These are phyloP conservation scores for Ophiostoma triangulosporum DNA, from an alignment of 2,329 filamentous ascomycete species.

Conservation along the genomic window DNA sequence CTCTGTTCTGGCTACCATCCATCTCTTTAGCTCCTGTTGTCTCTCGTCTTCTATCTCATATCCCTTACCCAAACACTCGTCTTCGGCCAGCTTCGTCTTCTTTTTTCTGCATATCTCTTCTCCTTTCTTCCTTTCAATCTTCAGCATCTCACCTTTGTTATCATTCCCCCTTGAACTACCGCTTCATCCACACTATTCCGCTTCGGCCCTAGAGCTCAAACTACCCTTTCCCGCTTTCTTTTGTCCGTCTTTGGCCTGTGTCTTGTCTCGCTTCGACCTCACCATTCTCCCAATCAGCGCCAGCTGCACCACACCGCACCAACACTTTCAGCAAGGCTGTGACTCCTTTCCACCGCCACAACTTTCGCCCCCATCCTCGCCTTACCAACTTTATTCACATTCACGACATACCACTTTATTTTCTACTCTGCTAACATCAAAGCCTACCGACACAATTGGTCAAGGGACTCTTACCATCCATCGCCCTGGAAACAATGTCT, in stretches of 20 bases:
- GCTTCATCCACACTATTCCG: background rate
- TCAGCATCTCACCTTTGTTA: too few species aligned
- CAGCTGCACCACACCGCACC: background rate
- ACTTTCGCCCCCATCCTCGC: background rate
- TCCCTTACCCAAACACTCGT: too few species aligned
- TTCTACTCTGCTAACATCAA: background rate
- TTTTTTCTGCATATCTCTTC: background rate
- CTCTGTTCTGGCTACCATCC: background rate
- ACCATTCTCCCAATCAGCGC: background rate
- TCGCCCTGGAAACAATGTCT: slow-evolving; percentile 17
- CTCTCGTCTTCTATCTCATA: background rate
- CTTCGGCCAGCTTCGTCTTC: too few species aligned
- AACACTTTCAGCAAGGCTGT: background rate
- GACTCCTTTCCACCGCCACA: background rate
- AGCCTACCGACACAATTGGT: background rate
- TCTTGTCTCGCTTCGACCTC: background rate
- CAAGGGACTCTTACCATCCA: background rate
- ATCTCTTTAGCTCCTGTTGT: background rate
- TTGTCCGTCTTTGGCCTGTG: background rate
- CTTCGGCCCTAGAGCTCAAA: background rate
- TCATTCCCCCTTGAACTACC: too few species aligned
- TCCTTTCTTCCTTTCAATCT: background rate
- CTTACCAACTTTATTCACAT: background rate
- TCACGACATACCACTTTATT: background rate
- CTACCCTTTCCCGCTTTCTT: background rate